phyloP scores from a whole-genome alignment of 2,329 filamentous ascomycete genomes.

The Fusarium nisikadoi region DNA sequence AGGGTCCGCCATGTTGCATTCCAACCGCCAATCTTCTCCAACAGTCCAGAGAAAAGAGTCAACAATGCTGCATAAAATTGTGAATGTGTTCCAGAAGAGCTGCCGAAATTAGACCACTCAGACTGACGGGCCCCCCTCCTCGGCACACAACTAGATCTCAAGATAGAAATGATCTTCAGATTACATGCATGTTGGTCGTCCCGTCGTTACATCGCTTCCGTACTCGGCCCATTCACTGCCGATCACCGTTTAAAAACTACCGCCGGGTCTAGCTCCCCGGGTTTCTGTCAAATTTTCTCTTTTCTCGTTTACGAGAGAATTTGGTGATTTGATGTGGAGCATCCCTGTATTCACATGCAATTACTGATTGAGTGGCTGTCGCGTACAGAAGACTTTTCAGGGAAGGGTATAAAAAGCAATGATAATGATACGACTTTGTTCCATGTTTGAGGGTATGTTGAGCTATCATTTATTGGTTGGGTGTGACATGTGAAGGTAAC shows the following conservation, averaged over 20 bases:
- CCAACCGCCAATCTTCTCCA: rapidly evolving
- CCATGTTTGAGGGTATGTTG: background rate
- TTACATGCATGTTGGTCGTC: background rate
- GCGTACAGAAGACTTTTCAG: background rate
- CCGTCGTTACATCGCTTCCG: background rate
- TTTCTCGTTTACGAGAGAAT: background rate
- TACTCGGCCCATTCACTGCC: background rate
- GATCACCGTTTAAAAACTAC: background rate
- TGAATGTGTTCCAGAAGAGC: background rate
- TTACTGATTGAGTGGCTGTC: background rate
- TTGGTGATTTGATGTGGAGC: background rate
- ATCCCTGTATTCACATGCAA: background rate
- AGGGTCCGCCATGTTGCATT: background rate
- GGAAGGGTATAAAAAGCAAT: background rate
- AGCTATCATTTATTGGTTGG: background rate
- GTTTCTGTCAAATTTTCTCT: background rate
- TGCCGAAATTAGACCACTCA: background rate
- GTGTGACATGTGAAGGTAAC: background rate
- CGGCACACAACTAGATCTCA: background rate
- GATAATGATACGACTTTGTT: background rate
- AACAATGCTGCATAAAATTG: background rate
- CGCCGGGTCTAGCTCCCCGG: background rate
- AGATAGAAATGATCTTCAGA: background rate
- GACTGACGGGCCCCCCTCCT: background rate
- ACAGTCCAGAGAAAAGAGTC: background rate